Evolutionary conservation across 352 stramenopile genomes (phyloP).

Genomic region (Globisporangium paddicum): DNA sequence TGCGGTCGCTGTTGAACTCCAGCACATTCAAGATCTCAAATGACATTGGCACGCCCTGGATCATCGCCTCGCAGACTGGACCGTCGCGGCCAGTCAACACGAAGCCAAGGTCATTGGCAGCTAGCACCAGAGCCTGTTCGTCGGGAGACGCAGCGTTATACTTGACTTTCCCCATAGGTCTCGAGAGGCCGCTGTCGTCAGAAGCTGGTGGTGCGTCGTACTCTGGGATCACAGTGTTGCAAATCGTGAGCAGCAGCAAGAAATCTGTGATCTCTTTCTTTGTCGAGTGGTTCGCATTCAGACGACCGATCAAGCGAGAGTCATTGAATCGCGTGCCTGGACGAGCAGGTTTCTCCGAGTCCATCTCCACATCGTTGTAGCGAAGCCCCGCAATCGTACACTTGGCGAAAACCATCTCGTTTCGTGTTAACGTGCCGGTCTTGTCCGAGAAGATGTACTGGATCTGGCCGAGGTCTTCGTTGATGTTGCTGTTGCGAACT

Average conservation of each 20-base stretch:
- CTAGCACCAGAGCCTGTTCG: constrained; percentile 75
- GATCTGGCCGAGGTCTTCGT: constrained; percentile 87
- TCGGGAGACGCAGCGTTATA: constrained; percentile 86
- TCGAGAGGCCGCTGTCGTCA: constrained; percentile 7
- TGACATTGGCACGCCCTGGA: constrained; percentile 61
- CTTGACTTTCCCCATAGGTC: constrained; percentile 29
- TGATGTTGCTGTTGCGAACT: constrained; percentile 86
- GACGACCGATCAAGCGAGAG: constrained; percentile 51
- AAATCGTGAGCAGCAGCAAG: constrained; percentile 77
- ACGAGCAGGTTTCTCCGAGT: constrained; percentile 30
- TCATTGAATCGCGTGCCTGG: constrained; percentile 83
- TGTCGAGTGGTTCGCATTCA: constrained; percentile 79
- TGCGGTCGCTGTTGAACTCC: constrained; percentile 98
- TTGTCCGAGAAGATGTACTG: constrained; percentile 92
- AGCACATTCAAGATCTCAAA: constrained; percentile 96
- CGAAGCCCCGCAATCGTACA: constrained; percentile 88
- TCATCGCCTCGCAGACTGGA: constrained; percentile 54
- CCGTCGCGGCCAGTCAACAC: constrained; percentile 63
- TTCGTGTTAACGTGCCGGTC: constrained; percentile 81
- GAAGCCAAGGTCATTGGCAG: constrained; percentile 72
- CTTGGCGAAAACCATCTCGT: constrained; percentile 91
- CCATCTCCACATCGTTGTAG: constrained; percentile 88
- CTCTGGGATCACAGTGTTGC: constrained; percentile 86
- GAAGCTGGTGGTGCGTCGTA: constrained; percentile 29
- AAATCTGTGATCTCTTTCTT: constrained; percentile 87